Evolutionary conservation across 345 rosid species (phyloP), one percentile per base, ranked within the genome.

Genomic region (Physaria fendleri): DNA sequence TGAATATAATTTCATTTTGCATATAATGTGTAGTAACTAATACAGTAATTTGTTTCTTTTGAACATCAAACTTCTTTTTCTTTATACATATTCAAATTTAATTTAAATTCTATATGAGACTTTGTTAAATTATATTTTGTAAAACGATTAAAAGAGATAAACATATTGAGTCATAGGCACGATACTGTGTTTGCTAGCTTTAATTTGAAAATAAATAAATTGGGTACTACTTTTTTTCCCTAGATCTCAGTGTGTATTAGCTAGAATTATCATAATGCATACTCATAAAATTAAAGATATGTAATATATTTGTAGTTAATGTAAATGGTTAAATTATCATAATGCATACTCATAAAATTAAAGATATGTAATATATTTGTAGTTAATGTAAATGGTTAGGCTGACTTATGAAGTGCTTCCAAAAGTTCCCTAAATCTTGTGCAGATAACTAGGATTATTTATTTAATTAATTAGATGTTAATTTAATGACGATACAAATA

Each of bases 371-470:
- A 39, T 50, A 51, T 34, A 41, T 51, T 21, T 23, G 16, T 41
- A 14, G 43, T 35, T 44, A 44, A 33, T 34, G 46, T 24, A 43
- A 65, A 44, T 43, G 47, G 38, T 34, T 54, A 44, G 12, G 62
- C 21, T 55, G 47, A 54, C 62, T 44, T 44, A 25, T 18, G 39
- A 64, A 55, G 1, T 55, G 55, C 55, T 65, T 54, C 62, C 62
- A 65, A 65, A 64, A 54, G 1, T 44, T 65, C 46, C 62, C 44
- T 53, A 65, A 54, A 55, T 54, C 53, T 54, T 54, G 8, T 54
- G 55, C 69, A 30, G 22, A 17, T 65, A 54, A n/a, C 5, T 66
- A 29, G 51, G 71, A 47, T 38, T 29, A 29, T 14, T n/a, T 21
- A 21, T 29, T 11, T 15, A 2, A 21, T 15, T 39, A 7, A 39